Evolutionary conservation across 164 flowering plant species (phyloP), one percentile per base, ranked within the genome.

Genomic region (Umbellularia californica): DNA sequence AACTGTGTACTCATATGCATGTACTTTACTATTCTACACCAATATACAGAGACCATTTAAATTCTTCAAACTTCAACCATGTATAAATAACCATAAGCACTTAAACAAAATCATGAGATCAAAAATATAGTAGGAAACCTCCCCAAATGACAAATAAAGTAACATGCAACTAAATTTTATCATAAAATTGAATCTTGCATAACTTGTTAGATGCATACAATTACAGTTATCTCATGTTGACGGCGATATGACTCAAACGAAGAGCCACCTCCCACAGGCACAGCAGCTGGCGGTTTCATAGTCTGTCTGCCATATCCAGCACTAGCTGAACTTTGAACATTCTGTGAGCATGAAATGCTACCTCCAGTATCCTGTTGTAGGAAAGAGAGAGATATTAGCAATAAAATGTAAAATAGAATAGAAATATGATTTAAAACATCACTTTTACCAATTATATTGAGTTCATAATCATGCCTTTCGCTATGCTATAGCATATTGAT

Each of bases 201-300:
- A 25, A 24, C 12, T 22, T 25, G 28, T 12, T 27, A 30, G n/a
- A 60, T 60, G 81, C 98, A 84, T 79, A 92, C 97, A 33, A 80
- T 67, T 23, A 89, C 86, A 78, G 91, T 83, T 73, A 94, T 90
- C 81, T 94, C 98, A 87, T 94, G 95, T 3, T 81, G 90, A 51
- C 86, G 84, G 19, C 94, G 82, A 81, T 90, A 93, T 55, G 88
- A 72, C 63, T 92, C 95, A 0, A 83, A 81, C 73, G 93, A 85
- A 69, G 81, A 41, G 68, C 80, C 80, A 80, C 70, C 82, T 70
- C 79, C 90, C 0, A 62, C 74, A 70, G 76, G 82, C 68, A 81
- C 63, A 23, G 84, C 47, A 7, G 50, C 62, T 79, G 87, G 68
- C 72, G 79, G 58, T 66, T 68, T 72, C 35, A 70, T 12, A 3